These are phyloP conservation scores for Ophiostoma sp. DNA, from an alignment of 2,329 filamentous ascomycete species.

Conservation along the genomic window DNA sequence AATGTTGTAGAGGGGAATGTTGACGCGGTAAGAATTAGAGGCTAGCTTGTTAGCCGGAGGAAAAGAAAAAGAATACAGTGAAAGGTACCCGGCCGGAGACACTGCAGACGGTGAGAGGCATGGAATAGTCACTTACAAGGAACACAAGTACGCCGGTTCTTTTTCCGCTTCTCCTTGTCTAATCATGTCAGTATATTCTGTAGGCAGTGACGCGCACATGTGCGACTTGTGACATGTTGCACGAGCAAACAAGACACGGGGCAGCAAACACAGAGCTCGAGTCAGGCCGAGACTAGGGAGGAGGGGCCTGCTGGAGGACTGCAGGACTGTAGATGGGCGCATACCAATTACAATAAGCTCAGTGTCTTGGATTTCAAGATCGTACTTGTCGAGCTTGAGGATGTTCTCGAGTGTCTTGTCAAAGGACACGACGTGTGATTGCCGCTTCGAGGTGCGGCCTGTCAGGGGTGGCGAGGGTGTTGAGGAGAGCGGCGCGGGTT, in stretches of 20 bases:
- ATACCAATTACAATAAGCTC: conserved; percentile 25
- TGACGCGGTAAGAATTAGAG: conserved; percentile 21
- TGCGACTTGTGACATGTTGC: not conserved
- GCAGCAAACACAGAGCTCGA: not conserved
- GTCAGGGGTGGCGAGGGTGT: conserved; percentile 14
- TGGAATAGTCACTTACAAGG: not conserved
- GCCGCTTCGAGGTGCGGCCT: conserved; percentile 21
- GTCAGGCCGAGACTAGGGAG: not conserved
- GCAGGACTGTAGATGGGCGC: not conserved
- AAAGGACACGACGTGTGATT: conserved; percentile 27
- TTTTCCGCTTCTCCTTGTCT: conserved; percentile 28
- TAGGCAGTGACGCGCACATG: not conserved
- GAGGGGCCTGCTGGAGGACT: not conserved
- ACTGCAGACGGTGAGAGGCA: not conserved
- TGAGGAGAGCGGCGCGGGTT: not conserved
- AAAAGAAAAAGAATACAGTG: not conserved
- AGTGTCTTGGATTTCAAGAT: conserved; percentile 27
- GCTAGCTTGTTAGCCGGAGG: not conserved
- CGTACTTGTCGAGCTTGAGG: conserved; percentile 28
- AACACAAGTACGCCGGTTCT: conserved; percentile 26
- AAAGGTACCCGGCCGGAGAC: not conserved
- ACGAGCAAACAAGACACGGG: not conserved
- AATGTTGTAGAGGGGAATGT: conserved; percentile 73
- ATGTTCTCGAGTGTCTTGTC: conserved; percentile 28
- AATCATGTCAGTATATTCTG: not conserved